Conservation (phyloP, 441 rosid species). For the Eutrema salsugineum region DNA sequence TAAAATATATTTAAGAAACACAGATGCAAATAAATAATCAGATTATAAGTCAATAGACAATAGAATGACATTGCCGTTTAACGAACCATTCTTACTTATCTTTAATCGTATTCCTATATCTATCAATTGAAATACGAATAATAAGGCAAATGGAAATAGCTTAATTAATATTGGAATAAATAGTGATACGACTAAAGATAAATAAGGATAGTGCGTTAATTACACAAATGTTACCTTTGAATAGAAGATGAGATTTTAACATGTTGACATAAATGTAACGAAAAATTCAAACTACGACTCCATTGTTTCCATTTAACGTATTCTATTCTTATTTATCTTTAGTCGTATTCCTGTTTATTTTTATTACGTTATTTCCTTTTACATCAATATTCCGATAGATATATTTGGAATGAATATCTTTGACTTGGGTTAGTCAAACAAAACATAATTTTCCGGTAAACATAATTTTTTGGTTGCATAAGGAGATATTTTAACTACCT, state of each 20-base stretch:
- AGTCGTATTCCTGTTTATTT: background rate
- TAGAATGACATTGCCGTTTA: no score
- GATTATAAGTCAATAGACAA: no score
- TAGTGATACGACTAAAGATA: background rate
- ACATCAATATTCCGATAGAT: background rate
- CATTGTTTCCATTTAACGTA: background rate
- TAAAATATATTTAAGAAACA: no score
- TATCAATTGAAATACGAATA: background rate
- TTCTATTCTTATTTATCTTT: background rate
- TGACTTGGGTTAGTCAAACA: slow-evolving; percentile 9
- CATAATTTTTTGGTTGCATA: no score
- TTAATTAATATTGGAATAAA: background rate
- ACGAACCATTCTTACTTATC: no score
- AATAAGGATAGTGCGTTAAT: background rate
- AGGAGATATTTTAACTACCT: background rate
- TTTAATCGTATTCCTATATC: no score
- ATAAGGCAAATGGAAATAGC: background rate
- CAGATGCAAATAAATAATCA: no score
- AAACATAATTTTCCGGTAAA: background rate
- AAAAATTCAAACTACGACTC: background rate
- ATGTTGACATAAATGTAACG: background rate
- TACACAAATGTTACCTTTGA: background rate
- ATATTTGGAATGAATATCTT: background rate
- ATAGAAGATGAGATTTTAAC: background rate
- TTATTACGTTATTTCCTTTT: background rate